Evolutionary conservation across 345 rosid genomes (phyloP).

Genomic region (Fremontodendron californicum): DNA sequence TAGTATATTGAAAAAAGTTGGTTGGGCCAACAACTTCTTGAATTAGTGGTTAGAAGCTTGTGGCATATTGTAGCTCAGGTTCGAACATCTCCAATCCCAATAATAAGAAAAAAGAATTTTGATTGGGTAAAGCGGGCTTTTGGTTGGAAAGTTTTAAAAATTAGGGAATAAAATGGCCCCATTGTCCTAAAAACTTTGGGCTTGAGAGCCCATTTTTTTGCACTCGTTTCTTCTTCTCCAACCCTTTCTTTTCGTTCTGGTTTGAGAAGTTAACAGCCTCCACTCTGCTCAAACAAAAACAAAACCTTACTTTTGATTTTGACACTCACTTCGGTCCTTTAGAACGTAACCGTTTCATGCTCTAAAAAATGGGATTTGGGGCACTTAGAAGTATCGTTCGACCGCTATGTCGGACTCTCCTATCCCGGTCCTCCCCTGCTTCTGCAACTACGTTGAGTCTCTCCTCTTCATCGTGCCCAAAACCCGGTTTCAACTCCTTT

Average conservation of each 20-base stretch:
- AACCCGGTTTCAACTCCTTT: not conserved
- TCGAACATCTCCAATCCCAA: too few relatives aligned
- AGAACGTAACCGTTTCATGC: not conserved
- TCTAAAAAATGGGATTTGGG: slow-evolving; percentile 16
- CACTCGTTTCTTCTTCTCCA: not conserved
- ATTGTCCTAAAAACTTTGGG: not conserved
- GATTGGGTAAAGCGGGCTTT: too few relatives aligned
- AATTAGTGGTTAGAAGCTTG: too few relatives aligned
- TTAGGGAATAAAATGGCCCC: not conserved
- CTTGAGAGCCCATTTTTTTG: not conserved
- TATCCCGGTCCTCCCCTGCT: slow-evolving; percentile 1
- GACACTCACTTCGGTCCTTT: not conserved
- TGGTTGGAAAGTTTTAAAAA: not conserved
- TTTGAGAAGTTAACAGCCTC: too few relatives aligned
- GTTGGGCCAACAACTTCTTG: too few relatives aligned
- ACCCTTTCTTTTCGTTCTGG: not conserved
- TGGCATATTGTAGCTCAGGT: too few relatives aligned
- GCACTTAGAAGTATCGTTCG: slow-evolving; percentile 7
- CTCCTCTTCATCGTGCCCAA: not conserved
- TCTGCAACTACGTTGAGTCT: not conserved
- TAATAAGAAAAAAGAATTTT: too few relatives aligned
- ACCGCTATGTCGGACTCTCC: not conserved
- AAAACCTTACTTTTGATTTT: not conserved
- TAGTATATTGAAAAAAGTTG: not conserved
- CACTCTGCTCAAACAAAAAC: not conserved